Conservation (phyloP, 495 filamentous ascomycete species). For the Trichoderma reesei region DNA sequence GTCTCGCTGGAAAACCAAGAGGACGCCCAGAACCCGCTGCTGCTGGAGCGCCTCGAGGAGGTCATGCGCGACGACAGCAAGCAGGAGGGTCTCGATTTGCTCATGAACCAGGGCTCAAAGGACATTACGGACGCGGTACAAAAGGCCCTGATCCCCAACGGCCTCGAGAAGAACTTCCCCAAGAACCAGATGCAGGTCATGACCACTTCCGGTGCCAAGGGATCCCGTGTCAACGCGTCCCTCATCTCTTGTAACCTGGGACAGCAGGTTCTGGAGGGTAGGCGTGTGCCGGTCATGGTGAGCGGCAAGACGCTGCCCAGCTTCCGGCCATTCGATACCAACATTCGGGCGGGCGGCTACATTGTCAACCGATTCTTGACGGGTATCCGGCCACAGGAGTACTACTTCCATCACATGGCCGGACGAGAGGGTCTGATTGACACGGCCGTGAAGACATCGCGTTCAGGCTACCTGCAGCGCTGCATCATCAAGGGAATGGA, state of each 20-base stretch:
- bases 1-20: slow-evolving; percentile 69
- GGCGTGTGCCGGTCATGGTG: slow-evolving; percentile 93
- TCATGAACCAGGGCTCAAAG: slow-evolving; percentile 64
- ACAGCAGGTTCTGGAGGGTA: slow-evolving; percentile 92
- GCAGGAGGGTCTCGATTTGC: slow-evolving; percentile 73
- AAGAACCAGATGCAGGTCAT: slow-evolving; percentile 98
- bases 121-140: slow-evolving; percentile 74
- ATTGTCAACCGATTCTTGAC: slow-evolving; percentile 96
- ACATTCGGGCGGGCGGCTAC: slow-evolving; percentile 86
- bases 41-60: slow-evolving; percentile 71
- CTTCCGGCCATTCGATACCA: slow-evolving; percentile 84
- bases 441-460: slow-evolving; percentile 96
- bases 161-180: slow-evolving; percentile 85
- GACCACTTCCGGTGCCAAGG: slow-evolving; percentile 96
- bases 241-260: slow-evolving; percentile 96
- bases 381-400: slow-evolving; percentile 93
- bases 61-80: slow-evolving; percentile 86
- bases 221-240: slow-evolving; percentile 84
- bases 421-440: slow-evolving; percentile 98
- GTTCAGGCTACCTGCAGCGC: slow-evolving; percentile 93
- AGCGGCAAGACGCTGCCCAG: slow-evolving; percentile 94
- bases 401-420: slow-evolving; percentile 99
- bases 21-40: slow-evolving; percentile 51
- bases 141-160: slow-evolving; percentile 62
- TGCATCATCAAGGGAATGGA: slow-evolving; percentile 99